Conservation (phyloP, 345 rosid species). For the Xanthoceras sorbifolium region DNA sequence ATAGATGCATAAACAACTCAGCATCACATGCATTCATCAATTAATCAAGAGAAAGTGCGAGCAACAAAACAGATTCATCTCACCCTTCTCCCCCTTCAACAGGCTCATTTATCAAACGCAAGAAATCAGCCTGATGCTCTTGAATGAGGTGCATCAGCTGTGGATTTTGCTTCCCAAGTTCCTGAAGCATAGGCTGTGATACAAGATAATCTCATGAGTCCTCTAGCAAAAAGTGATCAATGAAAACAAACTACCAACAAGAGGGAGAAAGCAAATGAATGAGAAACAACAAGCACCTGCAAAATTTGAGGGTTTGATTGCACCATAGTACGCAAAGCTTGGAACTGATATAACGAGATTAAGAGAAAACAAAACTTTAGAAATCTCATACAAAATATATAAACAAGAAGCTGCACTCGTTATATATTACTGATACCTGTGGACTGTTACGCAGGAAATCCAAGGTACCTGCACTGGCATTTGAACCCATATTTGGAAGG, state of each 20-base stretch:
- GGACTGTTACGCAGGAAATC: constrained; percentile 68
- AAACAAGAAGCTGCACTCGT: not conserved
- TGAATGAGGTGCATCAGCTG: constrained; percentile 82
- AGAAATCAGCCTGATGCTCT: constrained; percentile 89
- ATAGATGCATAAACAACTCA: not conserved
- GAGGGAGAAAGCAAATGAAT: not conserved
- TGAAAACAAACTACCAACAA: not conserved
- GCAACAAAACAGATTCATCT: constrained; percentile 27
- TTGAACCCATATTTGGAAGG: constrained; percentile 56
- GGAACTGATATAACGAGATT: constrained; percentile 29
- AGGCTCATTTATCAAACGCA: constrained; percentile 88
- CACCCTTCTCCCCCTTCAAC: constrained; percentile 89
- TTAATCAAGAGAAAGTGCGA: not conserved
- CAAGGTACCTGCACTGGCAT: constrained; percentile 54
- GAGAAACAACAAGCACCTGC: constrained; percentile 27
- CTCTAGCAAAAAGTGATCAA: not conserved
- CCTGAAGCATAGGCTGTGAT: constrained; percentile 92
- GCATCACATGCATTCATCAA: not conserved
- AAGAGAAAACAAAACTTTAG: not conserved
- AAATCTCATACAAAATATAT: not conserved
- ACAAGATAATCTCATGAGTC: not conserved
- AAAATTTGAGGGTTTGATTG: constrained; percentile 50
- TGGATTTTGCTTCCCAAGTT: constrained; percentile 90
- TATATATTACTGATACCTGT: constrained; percentile 37
- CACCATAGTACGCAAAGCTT: constrained; percentile 49